phyloP scores from a whole-genome alignment of 2,329 filamentous ascomycete genomes.

The Pseudogymnoascus sp. region DNA sequence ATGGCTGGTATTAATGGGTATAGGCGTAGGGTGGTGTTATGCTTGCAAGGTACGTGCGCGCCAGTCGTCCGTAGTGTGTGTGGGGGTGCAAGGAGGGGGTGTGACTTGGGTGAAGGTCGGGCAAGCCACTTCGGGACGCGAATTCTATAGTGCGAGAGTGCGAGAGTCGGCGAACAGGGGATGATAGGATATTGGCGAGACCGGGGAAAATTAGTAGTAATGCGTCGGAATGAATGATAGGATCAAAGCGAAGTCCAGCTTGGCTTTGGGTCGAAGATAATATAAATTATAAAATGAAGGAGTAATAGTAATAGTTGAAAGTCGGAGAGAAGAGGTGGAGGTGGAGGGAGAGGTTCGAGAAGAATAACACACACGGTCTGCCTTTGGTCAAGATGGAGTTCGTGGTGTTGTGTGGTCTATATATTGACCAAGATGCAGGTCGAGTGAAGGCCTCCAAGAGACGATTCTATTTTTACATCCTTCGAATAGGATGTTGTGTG shows the following conservation, averaged over 20 bases:
- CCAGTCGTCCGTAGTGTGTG: slow-evolving; percentile 20
- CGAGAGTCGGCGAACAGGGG: slow-evolving; percentile 21
- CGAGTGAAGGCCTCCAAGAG: background rate
- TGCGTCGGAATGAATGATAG: slow-evolving; percentile 42
- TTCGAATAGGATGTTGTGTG: background rate
- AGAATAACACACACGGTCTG: slow-evolving; percentile 10
- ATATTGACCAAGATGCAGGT: slow-evolving; percentile 18
- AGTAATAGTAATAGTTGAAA: slow-evolving; percentile 12
- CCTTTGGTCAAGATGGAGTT: background rate
- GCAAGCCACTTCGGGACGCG: slow-evolving; percentile 17
- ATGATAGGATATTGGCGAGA: slow-evolving; percentile 26
- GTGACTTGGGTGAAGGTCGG: slow-evolving; percentile 18
- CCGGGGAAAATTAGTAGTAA: slow-evolving; percentile 22
- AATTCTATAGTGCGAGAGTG: slow-evolving; percentile 19
- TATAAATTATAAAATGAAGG: slow-evolving; percentile 22
- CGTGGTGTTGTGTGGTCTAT: slow-evolving; percentile 16
- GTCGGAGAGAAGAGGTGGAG: slow-evolving; percentile 22
- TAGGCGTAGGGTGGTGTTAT: background rate
- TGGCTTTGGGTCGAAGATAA: slow-evolving; percentile 37
- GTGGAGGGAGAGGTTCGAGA: slow-evolving; percentile 23
- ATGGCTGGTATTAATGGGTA: slow-evolving; percentile 56
- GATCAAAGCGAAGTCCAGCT: slow-evolving; percentile 52
- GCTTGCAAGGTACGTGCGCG: background rate
- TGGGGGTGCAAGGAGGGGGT: slow-evolving; percentile 24
- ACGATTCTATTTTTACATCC: background rate